Evolutionary conservation across 441 rosid species (phyloP), one percentile per base, ranked within the genome.

Genomic region (Adansonia grandidieri): DNA sequence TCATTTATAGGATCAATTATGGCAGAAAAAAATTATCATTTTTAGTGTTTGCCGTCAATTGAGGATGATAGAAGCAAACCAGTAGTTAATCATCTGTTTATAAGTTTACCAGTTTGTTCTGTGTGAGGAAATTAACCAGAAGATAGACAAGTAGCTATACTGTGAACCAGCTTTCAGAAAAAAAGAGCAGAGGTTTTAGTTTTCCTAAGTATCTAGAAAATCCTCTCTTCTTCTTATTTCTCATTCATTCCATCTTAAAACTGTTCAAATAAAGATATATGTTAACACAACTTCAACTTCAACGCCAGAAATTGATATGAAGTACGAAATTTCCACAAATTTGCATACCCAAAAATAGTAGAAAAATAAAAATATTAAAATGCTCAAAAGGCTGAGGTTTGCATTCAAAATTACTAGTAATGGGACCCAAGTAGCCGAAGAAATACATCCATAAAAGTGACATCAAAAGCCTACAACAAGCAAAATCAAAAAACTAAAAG

Each of bases 381-480:
- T 56, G 17, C 73, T 68, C 78, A 48, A 69, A 74, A 69, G 54
- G 75, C 37, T 58, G 74, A 61, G 73, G 17, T 19, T 53, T 57
- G 57, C 40, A 68, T 60, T 61, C 72, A 80, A 66, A 77, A 72
- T 57, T 70, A 58, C 78, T n/a, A 42, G 72, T 32, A 20, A 71
- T 76, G 84, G 89, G 87, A 37, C 87, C 91, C 89, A 62, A 62
- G 53, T 56, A 57, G 37, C 24, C 48, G 62, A 81, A 77, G 17
- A 28, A 78, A 48, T 63, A 37, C 76, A 32, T 32, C 1, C 37
- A 28, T 6, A 71, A n/a, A 58, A 71, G 44, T 73, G n/a, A 40
- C 77, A 81, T 79, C 63, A 63, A 32, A 65, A 73, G 71, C 65
- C 73, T 81, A 50, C 71, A 75, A 80, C 37, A 79, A 58, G 67